These are phyloP conservation scores for Sesbania bispinosa DNA, from an alignment of 306 rosid species.

Conservation along the genomic window DNA sequence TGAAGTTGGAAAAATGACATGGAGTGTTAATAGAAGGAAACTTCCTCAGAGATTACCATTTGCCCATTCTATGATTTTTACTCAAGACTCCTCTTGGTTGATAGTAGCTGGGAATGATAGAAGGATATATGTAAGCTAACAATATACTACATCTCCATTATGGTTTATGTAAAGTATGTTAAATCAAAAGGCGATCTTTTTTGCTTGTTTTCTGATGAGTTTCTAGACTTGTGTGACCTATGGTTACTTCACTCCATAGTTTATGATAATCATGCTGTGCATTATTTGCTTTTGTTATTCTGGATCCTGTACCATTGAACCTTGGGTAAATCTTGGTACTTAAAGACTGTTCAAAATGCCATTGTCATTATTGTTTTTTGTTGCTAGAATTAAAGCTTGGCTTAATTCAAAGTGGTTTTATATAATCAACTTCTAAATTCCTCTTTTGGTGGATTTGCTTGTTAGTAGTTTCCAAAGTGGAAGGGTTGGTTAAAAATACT, in stretches of 20 bases:
- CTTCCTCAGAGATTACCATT: slow-evolving; percentile 68
- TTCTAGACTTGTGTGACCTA: background rate
- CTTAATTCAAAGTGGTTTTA: background rate
- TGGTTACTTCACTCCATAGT: background rate
- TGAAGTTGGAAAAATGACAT: slow-evolving; percentile 41
- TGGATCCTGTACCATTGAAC: background rate
- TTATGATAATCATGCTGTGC: background rate
- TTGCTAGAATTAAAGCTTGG: background rate
- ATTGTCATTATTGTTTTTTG: background rate
- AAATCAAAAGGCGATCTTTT: background rate
- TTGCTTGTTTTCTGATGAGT: background rate
- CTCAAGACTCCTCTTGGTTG: slow-evolving; percentile 81
- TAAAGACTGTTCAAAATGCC: background rate
- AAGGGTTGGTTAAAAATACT: background rate
- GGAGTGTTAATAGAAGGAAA: slow-evolving; percentile 51
- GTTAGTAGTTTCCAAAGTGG: background rate
- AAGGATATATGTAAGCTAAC: slow-evolving; percentile 78
- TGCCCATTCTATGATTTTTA: slow-evolving; percentile 87
- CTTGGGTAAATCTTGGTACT: background rate
- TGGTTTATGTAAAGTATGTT: too few species aligned
- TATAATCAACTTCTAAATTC: background rate
- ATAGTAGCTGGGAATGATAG: slow-evolving; percentile 85
- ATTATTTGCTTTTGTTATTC: background rate
- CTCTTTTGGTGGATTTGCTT: background rate
- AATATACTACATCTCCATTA: background rate